phyloP scores from a whole-genome alignment of 2,329 filamentous ascomycete species.

The Phialophora chinensis region DNA sequence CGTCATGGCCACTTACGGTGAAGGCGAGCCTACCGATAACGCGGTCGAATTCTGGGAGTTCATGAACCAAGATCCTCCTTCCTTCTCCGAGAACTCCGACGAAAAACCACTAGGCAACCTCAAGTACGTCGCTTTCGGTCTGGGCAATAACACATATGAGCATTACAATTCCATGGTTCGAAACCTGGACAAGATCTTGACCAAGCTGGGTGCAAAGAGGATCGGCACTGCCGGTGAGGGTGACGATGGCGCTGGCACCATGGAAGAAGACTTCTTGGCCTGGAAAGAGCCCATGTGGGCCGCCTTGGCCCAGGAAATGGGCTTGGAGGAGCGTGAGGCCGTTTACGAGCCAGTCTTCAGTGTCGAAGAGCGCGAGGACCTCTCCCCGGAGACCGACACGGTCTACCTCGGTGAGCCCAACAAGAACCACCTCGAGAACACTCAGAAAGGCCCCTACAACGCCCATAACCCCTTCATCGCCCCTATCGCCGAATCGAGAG shows the following conservation, averaged over 20 bases:
- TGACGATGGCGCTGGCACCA: slow-evolving; percentile 96
- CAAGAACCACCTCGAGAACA: slow-evolving; percentile 89
- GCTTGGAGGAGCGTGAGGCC: slow-evolving; percentile 90
- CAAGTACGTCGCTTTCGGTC: slow-evolving; percentile 92
- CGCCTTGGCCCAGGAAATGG: slow-evolving; percentile 80
- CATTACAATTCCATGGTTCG: slow-evolving; percentile 99
- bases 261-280: slow-evolving; percentile 98
- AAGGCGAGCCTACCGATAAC: slow-evolving; percentile 98
- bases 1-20: slow-evolving; percentile 94
- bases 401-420: slow-evolving; percentile 97
- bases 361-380: slow-evolving; percentile 75
- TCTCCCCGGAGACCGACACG: slow-evolving; percentile 74
- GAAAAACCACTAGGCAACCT: slow-evolving; percentile 77
- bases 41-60: slow-evolving; percentile 99
- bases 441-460: slow-evolving; percentile 86
- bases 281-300: slow-evolving; percentile 99
- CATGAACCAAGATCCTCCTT: slow-evolving; percentile 77
- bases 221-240: slow-evolving; percentile 92
- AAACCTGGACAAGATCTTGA: slow-evolving; percentile 80
- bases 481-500: slow-evolving; percentile 85
- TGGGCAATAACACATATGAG: slow-evolving; percentile 99
- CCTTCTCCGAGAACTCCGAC: slow-evolving; percentile 70
- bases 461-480: slow-evolving; percentile 97
- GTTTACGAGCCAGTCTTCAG: slow-evolving; percentile 93
- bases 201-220: slow-evolving; percentile 80